phyloP scores from a whole-genome alignment of 2,329 filamentous ascomycete genomes.

The Apiospora saccharicola region DNA sequence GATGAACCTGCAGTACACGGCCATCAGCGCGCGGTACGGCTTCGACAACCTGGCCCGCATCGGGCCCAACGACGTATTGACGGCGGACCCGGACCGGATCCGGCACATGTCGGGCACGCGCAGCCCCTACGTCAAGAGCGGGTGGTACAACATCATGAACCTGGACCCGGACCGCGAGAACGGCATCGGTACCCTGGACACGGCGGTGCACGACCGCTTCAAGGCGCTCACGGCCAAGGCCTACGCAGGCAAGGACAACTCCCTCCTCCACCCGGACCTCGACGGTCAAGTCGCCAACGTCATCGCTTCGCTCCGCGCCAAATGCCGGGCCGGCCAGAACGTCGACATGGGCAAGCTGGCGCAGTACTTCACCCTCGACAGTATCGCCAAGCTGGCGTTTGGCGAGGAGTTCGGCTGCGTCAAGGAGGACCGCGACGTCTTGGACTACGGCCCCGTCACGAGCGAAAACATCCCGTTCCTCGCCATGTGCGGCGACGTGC shows the following conservation, averaged over 20 bases:
- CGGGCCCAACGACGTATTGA: conserved; percentile 36
- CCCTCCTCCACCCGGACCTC: conserved; percentile 31
- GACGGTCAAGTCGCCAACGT: conserved; percentile 31
- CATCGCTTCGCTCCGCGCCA: conserved; percentile 31
- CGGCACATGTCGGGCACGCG: conserved; percentile 32
- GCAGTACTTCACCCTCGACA: conserved; percentile 36
- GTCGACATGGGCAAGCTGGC: conserved; percentile 29
- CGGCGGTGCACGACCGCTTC: conserved; percentile 32
- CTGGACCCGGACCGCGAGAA: conserved; percentile 31
- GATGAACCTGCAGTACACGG: conserved; percentile 23
- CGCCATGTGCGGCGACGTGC: conserved; percentile 33
- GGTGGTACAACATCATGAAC: conserved; percentile 31
- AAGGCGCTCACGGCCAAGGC: conserved; percentile 33
- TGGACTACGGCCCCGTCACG: conserved; percentile 32
- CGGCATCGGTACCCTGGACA: conserved; percentile 30
- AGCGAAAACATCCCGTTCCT: conserved; percentile 29
- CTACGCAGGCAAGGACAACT: conserved; percentile 35
- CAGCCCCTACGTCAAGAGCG: conserved; percentile 32
- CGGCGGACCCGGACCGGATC: conserved; percentile 34
- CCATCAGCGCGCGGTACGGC: conserved; percentile 29
- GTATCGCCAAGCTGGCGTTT: conserved; percentile 37
- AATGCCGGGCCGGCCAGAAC: conserved; percentile 24
- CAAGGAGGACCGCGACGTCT: conserved; percentile 33
- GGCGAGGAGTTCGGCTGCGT: conserved; percentile 39
- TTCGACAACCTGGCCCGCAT: conserved; percentile 36